These are phyloP conservation scores for Albugo laibachii DNA, from an alignment of 352 stramenopile species.

Conservation along the genomic window DNA sequence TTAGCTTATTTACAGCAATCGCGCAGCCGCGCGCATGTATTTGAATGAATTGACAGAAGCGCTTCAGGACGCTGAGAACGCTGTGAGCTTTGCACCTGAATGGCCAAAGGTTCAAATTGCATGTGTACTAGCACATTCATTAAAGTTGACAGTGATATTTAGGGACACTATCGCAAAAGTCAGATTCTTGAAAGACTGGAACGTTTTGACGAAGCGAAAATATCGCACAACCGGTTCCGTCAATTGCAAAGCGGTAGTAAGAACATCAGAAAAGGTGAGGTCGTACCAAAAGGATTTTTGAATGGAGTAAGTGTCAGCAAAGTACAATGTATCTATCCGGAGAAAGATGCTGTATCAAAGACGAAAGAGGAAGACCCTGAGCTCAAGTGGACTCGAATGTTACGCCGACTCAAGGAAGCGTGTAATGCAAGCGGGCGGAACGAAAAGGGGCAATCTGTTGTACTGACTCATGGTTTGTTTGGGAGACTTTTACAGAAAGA, in stretches of 20 bases:
- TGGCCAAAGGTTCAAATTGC: slow-evolving; percentile 77
- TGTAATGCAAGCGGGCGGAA: slow-evolving; percentile 36
- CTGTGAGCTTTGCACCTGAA: slow-evolving; percentile 52
- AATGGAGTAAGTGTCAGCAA: slow-evolving; percentile 10
- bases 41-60: slow-evolving; percentile 51
- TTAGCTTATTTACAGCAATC: slow-evolving; percentile 69
- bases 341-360: slow-evolving; percentile 28
- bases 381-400: slow-evolving; percentile 40
- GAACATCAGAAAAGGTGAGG: background rate
- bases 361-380: slow-evolving; percentile 15
- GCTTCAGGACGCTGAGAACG: slow-evolving; percentile 60
- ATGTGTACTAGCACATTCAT: background rate
- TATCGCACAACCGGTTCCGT: slow-evolving; percentile 33
- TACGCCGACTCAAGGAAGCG: slow-evolving; percentile 30
- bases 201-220: slow-evolving; percentile 47
- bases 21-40: slow-evolving; percentile 61
- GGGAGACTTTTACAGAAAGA: slow-evolving; percentile 35
- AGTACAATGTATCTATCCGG: slow-evolving; percentile 33
- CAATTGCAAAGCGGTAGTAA: slow-evolving; percentile 31
- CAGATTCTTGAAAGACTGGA: slow-evolving; percentile 77
- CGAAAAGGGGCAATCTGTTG: slow-evolving; percentile 25
- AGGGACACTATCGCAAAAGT: slow-evolving; percentile 10
- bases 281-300: slow-evolving; percentile 33
- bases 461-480: slow-evolving; percentile 67
- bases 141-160: background rate